Percentiles rank a stretch among this genome's conserved stretches.
phyloP scores from a whole-genome alignment of 495 filamentous ascomycete species.

The Sporormia fimetaria region DNA sequence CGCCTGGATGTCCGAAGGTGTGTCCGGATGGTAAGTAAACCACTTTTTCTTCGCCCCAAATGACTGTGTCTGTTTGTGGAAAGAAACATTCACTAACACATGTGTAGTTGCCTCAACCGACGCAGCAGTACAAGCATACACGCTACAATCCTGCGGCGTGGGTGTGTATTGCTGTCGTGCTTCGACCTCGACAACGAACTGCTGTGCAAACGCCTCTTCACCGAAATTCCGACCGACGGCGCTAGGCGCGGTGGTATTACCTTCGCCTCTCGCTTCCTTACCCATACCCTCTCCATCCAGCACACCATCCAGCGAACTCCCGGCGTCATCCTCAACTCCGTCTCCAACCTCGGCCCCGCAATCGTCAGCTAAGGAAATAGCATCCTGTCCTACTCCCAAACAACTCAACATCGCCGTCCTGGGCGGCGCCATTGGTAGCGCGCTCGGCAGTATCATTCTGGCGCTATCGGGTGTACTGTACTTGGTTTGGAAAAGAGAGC shows the following conservation, averaged over 20 bases:
- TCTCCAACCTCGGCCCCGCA: background rate
- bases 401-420: slow-evolving; percentile 7
- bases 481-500: slow-evolving; percentile 8
- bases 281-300: too few relatives aligned
- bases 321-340: background rate
- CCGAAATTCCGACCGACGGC: too few relatives aligned
- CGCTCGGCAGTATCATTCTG: slow-evolving; percentile 5
- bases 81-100: background rate
- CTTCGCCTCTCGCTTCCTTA: too few relatives aligned
- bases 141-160: too few relatives aligned
- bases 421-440: slow-evolving; percentile 12
- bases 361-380: too few relatives aligned
- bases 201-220: too few relatives aligned
- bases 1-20: slow-evolving; percentile 11
- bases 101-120: background rate
- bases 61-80: background rate
- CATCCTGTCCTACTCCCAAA: background rate
- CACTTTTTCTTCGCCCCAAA: too few relatives aligned
- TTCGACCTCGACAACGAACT: too few relatives aligned
- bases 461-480: background rate
- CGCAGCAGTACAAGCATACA: too few relatives aligned
- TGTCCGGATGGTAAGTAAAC: slow-evolving; percentile 14
- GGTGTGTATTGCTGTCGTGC: too few relatives aligned
- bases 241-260: too few relatives aligned
- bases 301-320: too few relatives aligned